A percentile compares a stretch with the other conserved stretches of the same genome.
Conservation (phyloP, 805 yeast genomes). For the Candida methanosorbosa region DNA sequence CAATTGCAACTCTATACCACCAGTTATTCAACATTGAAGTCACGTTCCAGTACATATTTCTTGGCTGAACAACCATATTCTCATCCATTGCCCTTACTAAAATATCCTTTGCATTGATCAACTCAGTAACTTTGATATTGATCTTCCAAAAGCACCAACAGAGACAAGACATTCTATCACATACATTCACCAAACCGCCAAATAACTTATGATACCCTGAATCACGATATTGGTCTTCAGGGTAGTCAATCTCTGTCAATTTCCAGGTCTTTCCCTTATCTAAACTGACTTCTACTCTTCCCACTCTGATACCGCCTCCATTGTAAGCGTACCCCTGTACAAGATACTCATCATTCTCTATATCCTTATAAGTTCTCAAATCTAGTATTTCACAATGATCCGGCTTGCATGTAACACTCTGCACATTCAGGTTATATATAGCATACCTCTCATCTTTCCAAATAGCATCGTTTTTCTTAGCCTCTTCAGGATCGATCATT, state of each 20-base stretch:
- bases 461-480: conserved; percentile 22
- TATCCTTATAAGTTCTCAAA: conserved; percentile 1
- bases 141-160: conserved; percentile 29
- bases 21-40: conserved; percentile 28
- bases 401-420: conserved; percentile 25
- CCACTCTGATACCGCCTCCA: conserved; percentile 27
- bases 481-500: conserved; percentile 25
- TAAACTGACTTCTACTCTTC: conserved; percentile 24
- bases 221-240: conserved; percentile 23
- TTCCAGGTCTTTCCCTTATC: conserved; percentile 24
- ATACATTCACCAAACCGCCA: conserved; percentile 26
- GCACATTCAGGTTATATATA: conserved; percentile 24
- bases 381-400: conserved; percentile 17
- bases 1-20: conserved; percentile 27
- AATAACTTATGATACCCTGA: conserved; percentile 22
- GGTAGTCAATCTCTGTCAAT: conserved; percentile 21
- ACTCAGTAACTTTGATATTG: conserved; percentile 11
- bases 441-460: conserved; percentile 31
- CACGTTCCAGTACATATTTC: conserved; percentile 30
- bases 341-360: conserved; percentile 10
- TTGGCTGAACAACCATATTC: conserved; percentile 26
- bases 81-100: conserved; percentile 28
- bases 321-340: conserved; percentile 26
- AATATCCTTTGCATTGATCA: conserved; percentile 18
- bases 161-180: conserved; percentile 22